phyloP scores from a whole-genome alignment of 108 stramenopile genomes.

The Ochromonas danica region DNA sequence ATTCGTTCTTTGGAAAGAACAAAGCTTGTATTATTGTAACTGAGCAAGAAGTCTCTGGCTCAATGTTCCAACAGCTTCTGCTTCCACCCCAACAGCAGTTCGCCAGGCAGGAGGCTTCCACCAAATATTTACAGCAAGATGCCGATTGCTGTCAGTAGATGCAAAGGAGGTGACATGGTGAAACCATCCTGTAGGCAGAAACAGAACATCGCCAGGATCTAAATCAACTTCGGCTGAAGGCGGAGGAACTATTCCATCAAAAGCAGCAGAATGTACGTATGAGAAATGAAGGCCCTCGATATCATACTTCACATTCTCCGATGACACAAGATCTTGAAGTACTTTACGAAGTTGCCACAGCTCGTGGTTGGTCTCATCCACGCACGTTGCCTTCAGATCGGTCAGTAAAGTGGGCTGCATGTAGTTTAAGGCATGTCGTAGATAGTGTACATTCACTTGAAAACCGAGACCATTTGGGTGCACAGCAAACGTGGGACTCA shows the following conservation, averaged over 20 bases:
- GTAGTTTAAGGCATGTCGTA: too few species aligned
- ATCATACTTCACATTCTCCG: not conserved
- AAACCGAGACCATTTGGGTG: not conserved
- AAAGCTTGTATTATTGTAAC: too few species aligned
- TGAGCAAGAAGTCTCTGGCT: too few species aligned
- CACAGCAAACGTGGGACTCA: not conserved
- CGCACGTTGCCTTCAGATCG: too few species aligned
- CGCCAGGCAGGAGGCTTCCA: conserved; percentile 17
- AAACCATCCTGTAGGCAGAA: conserved; percentile 34
- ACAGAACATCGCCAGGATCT: conserved; percentile 27
- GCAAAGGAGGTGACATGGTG: not conserved
- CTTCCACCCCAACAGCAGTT: not conserved
- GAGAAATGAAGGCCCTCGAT: not conserved
- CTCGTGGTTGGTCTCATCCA: not conserved
- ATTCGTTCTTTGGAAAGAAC: too few species aligned
- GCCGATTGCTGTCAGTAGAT: not conserved
- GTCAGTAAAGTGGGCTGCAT: too few species aligned
- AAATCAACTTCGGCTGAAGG: not conserved
- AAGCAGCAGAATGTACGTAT: too few species aligned
- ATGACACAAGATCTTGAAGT: too few species aligned
- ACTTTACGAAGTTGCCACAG: not conserved
- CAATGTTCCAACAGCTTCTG: too few species aligned
- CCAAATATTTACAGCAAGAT: conserved; percentile 29
- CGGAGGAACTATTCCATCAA: conserved; percentile 3
- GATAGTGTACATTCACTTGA: too few species aligned